These are phyloP conservation scores for Talaromyces sp. DNA, from an alignment of 2,329 filamentous ascomycete genomes.

Conservation along the genomic window DNA sequence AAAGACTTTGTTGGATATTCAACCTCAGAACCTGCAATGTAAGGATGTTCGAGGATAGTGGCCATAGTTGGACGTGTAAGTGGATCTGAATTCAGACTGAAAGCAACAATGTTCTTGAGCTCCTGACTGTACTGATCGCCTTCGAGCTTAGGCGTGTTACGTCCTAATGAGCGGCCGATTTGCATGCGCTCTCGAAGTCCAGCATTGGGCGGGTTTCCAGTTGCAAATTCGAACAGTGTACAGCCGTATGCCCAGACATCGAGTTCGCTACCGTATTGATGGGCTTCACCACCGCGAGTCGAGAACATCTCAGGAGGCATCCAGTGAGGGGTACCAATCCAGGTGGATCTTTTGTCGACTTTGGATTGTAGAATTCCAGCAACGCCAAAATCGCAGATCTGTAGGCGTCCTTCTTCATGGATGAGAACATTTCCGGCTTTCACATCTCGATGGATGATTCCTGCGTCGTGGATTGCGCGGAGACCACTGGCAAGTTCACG, in stretches of 20 bases:
- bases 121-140: constrained; percentile 42
- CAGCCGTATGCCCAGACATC: constrained; percentile 52
- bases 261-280: constrained; percentile 49
- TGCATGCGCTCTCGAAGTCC: constrained; percentile 47
- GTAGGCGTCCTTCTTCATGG: constrained; percentile 59
- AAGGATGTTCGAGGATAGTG: constrained; percentile 45
- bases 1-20: constrained; percentile 44
- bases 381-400: constrained; percentile 65
- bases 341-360: constrained; percentile 59
- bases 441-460: constrained; percentile 62
- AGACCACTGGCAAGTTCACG: constrained; percentile 60
- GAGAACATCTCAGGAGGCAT: constrained; percentile 61
- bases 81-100: constrained; percentile 43
- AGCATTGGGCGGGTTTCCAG: constrained; percentile 48
- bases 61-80: constrained; percentile 45
- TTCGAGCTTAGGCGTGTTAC: constrained; percentile 42
- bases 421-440: constrained; percentile 64
- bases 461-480: constrained; percentile 61
- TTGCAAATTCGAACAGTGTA: constrained; percentile 49
- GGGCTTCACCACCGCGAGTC: constrained; percentile 33
- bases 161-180: constrained; percentile 44
- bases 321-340: constrained; percentile 64
- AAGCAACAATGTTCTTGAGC: constrained; percentile 45
- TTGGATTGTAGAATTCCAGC: constrained; percentile 60
- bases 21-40: constrained; percentile 42